phyloP scores from a whole-genome alignment of 2,329 filamentous ascomycete species.

The Tolypocladium paradoxum region DNA sequence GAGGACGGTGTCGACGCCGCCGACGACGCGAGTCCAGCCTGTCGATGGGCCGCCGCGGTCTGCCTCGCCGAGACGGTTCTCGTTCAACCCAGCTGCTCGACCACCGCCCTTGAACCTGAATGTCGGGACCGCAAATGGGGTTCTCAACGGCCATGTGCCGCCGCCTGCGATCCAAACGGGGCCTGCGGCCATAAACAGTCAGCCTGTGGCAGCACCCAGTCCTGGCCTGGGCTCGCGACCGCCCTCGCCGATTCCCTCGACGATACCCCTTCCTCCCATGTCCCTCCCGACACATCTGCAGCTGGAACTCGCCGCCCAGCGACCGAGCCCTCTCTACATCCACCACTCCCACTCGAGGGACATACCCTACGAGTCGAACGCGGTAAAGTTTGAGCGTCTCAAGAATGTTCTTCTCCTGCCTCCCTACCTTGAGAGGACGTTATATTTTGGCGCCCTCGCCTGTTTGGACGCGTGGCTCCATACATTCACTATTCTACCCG shows the following conservation, averaged over 20 bases:
- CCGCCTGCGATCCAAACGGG: slow-evolving; percentile 14
- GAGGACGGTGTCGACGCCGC: slow-evolving; percentile 42
- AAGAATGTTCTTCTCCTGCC: slow-evolving; percentile 81
- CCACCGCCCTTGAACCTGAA: slow-evolving; percentile 36
- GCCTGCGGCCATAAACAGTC: slow-evolving; percentile 11
- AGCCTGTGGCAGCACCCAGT: slow-evolving; percentile 5
- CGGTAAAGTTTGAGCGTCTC: slow-evolving; percentile 82
- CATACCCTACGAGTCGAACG: slow-evolving; percentile 79
- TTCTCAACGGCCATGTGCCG: slow-evolving; percentile 1
- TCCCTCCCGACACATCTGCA: slow-evolving; percentile 55
- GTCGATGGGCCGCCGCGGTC: slow-evolving; percentile 12
- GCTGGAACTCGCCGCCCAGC: slow-evolving; percentile 50
- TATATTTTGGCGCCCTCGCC: slow-evolving; percentile 80
- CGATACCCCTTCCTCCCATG: slow-evolving; percentile 55
- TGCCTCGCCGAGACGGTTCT: slow-evolving; percentile 34
- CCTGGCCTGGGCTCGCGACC: slow-evolving; percentile 18
- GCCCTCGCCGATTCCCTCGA: slow-evolving; percentile 38
- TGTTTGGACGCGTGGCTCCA: slow-evolving; percentile 96
- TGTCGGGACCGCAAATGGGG: slow-evolving; percentile 12
- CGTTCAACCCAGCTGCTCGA: slow-evolving; percentile 33
- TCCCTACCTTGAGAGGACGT: slow-evolving; percentile 67
- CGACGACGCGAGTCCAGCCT: slow-evolving; percentile 30
- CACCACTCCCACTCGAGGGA: slow-evolving; percentile 46
- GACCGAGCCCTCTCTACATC: slow-evolving; percentile 56
- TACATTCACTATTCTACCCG: slow-evolving; percentile 87